Evolutionary conservation across 768 basidiomycete genomes (phyloP), one percentile per base, ranked within the genome.

Genomic region (Psilocybe cyanescens): DNA sequence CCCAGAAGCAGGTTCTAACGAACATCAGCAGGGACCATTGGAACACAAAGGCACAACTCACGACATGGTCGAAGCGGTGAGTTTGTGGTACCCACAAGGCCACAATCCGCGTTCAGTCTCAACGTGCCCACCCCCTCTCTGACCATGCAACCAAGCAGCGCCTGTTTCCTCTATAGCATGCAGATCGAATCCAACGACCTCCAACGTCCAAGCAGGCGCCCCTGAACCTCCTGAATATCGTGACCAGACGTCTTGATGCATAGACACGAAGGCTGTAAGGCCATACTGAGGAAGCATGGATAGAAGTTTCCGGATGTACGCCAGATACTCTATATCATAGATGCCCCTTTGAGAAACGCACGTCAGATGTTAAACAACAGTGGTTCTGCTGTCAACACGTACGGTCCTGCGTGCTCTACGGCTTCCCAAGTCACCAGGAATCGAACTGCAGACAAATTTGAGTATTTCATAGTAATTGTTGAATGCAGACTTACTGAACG

Each of bases 351-450:
- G 9, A 46, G 35, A 16, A 50, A 49, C 28, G 58, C 47, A 8
- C 41, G 55, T 60, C 54, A 63, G 55, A 5, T 41, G 19, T 16
- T 16, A 6, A 8, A 58, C 2, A 57, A 8, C 49, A 41, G 17
- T 41, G 7, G 35, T n/a, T 24, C 30, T 41, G 17, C 9, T 28
- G 11, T 28, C 12, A 28, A 39, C 8, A 88, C 94, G 65, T 76
- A 96, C 95, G 87, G 92, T 67, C 94, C 97, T 61, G 83, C 86
- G 71, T 99, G 97, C 71, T 98, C 97, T 14, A 99, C 82, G 0
- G 97, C 94, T 72, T 99, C 97, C 97, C 97, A 99, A 1, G 97
- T 96, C 3, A 99, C 86, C 29, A 96, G 86, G 68, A 99, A 94
- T 44, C 96, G 84, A 55, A 97, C 94, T 95, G 59, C 3, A 57